Base-by-base conservation (phyloP, 192 early-diverging fungal genomes). In the Umbelopsis isabellina region DNA sequence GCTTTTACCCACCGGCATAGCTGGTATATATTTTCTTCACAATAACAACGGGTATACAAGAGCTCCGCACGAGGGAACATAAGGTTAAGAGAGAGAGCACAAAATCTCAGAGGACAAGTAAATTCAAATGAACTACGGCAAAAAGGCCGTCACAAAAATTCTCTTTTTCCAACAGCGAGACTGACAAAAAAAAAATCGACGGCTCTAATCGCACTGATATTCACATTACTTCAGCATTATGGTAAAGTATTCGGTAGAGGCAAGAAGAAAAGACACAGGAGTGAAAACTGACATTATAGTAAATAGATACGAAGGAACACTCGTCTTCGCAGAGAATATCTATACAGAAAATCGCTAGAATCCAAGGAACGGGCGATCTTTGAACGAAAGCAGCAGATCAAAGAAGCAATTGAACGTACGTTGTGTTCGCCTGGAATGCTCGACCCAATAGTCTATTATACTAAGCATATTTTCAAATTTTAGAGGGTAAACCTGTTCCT, bases 311-410 rank as follows among this genome's bases (percentile, higher is more conserved):
- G 95, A 61, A 84, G 95, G 82, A 90, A 96, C 66, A 88, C 94
- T 33, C 90, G 97, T 37, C 84, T 93, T 66, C 86, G 97, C 48
- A 80, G 95, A 74, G 97, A 99, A 84, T 99, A 96, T 71, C 88
- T 99, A 37, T 98, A 97, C 89, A 90, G 90, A 79, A 99, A 99
- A 85, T 92, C 95, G 12, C 86, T 97, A 8, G 97, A 99, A 85
- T 82, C 91, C 41, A 94, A 97, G 78, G 95, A 99, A 49, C 86
- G 87, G 72, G 88, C 88, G 71, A 96, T 94, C 61, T 95, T 91
- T 76, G 97, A 99, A 61, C 86, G 92, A 69, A 98, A 97, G 85
- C 95, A 97, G 80, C 80, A 90, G 75, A 88, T 99, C 66, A 95
- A 96, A 80, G 91, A 95, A 46, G 95, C 97, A 1, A 84, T 99